Conservation (phyloP, 75 land plant genomes). For the Pinus albicaulis region DNA sequence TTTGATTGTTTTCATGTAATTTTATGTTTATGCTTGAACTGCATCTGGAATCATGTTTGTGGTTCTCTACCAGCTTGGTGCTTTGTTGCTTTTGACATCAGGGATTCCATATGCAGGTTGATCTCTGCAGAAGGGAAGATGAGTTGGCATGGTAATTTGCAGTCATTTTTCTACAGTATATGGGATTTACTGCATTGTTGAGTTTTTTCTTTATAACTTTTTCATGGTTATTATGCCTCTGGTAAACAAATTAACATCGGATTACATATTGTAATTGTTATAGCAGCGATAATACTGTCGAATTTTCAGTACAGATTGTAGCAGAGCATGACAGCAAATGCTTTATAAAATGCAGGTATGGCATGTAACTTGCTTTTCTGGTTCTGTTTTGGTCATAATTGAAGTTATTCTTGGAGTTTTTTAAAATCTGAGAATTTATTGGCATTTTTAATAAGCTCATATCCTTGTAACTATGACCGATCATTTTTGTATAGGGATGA, state of each 20-base stretch:
- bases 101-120: conserved; percentile 1
- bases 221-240: not conserved
- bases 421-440: not conserved
- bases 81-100: not conserved
- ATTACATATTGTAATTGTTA: conserved; percentile 15
- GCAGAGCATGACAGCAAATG: conserved; percentile 16
- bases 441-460: not conserved
- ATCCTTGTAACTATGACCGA: not conserved
- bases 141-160: conserved; percentile 8
- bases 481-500: conserved; percentile 18
- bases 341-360: conserved; percentile 40
- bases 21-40: not conserved
- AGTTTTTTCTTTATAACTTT: not conserved
- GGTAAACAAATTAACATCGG: not conserved
- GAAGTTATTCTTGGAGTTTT: not conserved
- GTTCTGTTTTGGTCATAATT: not conserved
- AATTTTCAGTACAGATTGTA: conserved; percentile 35
- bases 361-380: not conserved
- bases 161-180: not conserved
- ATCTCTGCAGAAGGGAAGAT: not conserved
- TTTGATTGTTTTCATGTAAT: not conserved
- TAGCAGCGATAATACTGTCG: conserved; percentile 29
- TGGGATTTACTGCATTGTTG: not conserved
- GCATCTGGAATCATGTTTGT: not conserved
- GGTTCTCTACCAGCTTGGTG: not conserved